Conservation (phyloP, 768 basidiomycete species). For the Mycena rosella region DNA sequence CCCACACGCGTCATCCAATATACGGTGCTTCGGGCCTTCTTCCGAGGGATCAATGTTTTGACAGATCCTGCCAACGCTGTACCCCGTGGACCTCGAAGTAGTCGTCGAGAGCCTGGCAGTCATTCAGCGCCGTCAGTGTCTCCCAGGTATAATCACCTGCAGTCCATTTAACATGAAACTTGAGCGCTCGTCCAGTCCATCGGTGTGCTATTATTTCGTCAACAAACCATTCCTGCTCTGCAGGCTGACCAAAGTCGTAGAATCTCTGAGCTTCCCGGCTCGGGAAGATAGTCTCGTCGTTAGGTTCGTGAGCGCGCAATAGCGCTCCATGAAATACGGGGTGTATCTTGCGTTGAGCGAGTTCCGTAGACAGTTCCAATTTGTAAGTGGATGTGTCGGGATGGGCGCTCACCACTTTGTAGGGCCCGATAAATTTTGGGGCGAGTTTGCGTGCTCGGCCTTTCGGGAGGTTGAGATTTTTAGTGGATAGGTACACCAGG, state of each 20-base stretch:
- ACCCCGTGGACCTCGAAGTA: neutral
- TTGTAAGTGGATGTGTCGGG: neutral
- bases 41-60: neutral
- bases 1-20: no score
- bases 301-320: neutral
- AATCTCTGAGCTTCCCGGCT: neutral
- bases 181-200: neutral
- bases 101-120: neutral
- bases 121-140: neutral
- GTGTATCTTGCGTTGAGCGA: neutral
- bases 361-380: neutral
- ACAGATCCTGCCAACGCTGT: neutral
- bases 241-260: no score
- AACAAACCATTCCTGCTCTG: no score
- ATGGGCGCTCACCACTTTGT: neutral
- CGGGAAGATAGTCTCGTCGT: neutral
- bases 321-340: neutral
- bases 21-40: no score
- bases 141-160: neutral
- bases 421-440: constrained; percentile 4
- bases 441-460: no score
- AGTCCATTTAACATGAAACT: neutral
- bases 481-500: no score
- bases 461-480: no score
- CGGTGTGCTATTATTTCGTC: no score